These are phyloP conservation scores for Oryza glaberrima DNA, from an alignment of 176 grass and related monocot species.

Conservation along the genomic window DNA sequence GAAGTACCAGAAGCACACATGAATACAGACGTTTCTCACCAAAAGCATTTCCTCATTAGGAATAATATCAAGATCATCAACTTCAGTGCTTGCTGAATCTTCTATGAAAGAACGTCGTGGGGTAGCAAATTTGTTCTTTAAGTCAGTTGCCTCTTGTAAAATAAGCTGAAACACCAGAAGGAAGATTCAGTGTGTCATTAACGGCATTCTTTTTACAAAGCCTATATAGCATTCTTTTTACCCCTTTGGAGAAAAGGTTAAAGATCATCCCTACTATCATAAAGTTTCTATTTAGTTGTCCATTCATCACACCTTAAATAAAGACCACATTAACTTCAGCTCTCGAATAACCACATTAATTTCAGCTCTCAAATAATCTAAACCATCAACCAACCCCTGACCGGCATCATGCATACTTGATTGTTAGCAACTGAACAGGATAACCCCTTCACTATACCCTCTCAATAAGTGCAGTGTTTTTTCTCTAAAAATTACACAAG, in stretches of 20 bases:
- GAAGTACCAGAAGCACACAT: conserved; percentile 1
- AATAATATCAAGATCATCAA: conserved; percentile 97
- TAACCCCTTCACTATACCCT: neutral
- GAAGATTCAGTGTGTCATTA: neutral
- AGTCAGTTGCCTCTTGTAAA: conserved; percentile 78
- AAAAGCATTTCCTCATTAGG: conserved; percentile 97
- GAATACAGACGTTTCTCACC: conserved; percentile 50
- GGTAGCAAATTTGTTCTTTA: conserved; percentile 86
- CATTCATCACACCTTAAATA: neutral
- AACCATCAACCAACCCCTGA: neutral
- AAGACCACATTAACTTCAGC: neutral
- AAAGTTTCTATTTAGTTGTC: neutral
- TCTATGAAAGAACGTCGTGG: conserved; percentile 78
- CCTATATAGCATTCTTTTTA: neutral
- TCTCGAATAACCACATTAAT: too few species aligned
- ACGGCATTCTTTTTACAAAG: neutral
- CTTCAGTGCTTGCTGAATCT: conserved; percentile 63
- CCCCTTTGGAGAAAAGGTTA: neutral
- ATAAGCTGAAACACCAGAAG: conserved; percentile 71
- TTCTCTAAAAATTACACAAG: neutral
- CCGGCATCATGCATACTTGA: neutral
- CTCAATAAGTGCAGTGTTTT: neutral
- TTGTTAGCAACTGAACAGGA: neutral
- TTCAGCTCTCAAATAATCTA: neutral
- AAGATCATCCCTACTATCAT: neutral